Percentiles rank a stretch among this genome's conserved stretches.
Evolutionary conservation across 2,329 filamentous ascomycete genomes (phyloP).

Genomic region (Hysterium pulicare): DNA sequence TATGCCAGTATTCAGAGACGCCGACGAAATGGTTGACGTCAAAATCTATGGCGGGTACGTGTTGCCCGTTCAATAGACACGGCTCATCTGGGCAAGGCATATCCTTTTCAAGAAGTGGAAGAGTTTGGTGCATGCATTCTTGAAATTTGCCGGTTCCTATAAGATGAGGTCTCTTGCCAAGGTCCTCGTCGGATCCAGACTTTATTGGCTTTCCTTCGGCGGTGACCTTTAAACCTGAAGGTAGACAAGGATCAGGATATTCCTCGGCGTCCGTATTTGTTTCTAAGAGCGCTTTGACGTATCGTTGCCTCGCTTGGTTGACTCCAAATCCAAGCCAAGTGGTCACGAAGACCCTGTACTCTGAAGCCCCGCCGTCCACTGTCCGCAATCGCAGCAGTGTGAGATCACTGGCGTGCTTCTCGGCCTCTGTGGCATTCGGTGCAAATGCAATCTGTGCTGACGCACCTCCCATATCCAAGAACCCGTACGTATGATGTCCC

Average conservation of each 20-base stretch:
- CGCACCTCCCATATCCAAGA: slow-evolving; percentile 96
- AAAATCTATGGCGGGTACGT: slow-evolving; percentile 94
- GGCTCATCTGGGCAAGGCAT: slow-evolving; percentile 77
- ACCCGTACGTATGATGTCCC: slow-evolving; percentile 90
- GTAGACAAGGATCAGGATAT: slow-evolving; percentile 87
- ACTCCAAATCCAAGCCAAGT: slow-evolving; percentile 98
- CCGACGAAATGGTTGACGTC: slow-evolving; percentile 96
- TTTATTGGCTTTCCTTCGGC: slow-evolving; percentile 63
- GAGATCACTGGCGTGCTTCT: slow-evolving; percentile 84
- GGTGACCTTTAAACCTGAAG: slow-evolving; percentile 69
- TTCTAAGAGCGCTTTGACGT: slow-evolving; percentile 72
- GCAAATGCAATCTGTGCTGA: slow-evolving; percentile 98
- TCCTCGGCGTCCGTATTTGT: slow-evolving; percentile 62
- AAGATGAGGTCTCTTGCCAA: slow-evolving; percentile 52
- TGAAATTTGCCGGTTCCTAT: slow-evolving; percentile 84
- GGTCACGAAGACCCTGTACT: slow-evolving; percentile 90
- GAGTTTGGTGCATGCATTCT: slow-evolving; percentile 77
- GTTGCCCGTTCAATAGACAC: slow-evolving; percentile 84
- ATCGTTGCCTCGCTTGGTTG: slow-evolving; percentile 83
- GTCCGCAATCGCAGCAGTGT: slow-evolving; percentile 82
- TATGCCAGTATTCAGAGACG: slow-evolving; percentile 98
- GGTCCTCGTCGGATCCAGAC: slow-evolving; percentile 41
- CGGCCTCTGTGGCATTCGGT: slow-evolving; percentile 84
- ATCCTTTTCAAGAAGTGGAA: slow-evolving; percentile 86
- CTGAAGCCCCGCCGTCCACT: slow-evolving; percentile 70